A percentile compares a stretch with the other conserved stretches of the same genome.
Evolutionary conservation across 331 rosid species (phyloP).

Genomic region (Arachis monticola): DNA sequence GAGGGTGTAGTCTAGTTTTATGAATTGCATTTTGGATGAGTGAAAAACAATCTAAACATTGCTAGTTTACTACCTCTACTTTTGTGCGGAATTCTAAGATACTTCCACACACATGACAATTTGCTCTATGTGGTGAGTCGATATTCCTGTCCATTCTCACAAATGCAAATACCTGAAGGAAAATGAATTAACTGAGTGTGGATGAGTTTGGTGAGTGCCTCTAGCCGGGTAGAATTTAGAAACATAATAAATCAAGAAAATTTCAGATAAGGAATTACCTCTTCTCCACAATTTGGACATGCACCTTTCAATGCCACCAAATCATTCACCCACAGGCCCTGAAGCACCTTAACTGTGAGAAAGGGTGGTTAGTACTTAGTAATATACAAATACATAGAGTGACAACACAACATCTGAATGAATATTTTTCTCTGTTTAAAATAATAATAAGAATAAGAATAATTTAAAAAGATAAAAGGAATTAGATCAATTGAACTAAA

Average conservation of each 20-base stretch:
- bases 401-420: background rate
- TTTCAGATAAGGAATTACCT: conserved; percentile 53
- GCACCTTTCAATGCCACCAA: conserved; percentile 79
- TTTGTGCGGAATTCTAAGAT: conserved; percentile 78
- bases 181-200: conserved; percentile 31
- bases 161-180: conserved; percentile 89
- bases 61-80: conserved; percentile 92
- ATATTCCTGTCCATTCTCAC: conserved; percentile 62
- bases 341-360: conserved; percentile 79
- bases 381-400: conserved; percentile 5
- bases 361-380: background rate
- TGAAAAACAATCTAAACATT: conserved; percentile 25
- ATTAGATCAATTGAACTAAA: conserved; percentile 8
- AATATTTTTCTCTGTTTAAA: background rate
- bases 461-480: background rate
- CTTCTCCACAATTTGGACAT: conserved; percentile 87
- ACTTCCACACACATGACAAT: conserved; percentile 92
- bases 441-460: too few species aligned
- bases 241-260: background rate
- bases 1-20: background rate
- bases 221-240: conserved; percentile 11
- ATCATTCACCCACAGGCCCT: conserved; percentile 83
- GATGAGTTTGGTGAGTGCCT: conserved; percentile 19
- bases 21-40: conserved; percentile 11
- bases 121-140: conserved; percentile 81